phyloP scores from a whole-genome alignment of 1,139 yeast genomes.

The Diutina pseudorugosa region DNA sequence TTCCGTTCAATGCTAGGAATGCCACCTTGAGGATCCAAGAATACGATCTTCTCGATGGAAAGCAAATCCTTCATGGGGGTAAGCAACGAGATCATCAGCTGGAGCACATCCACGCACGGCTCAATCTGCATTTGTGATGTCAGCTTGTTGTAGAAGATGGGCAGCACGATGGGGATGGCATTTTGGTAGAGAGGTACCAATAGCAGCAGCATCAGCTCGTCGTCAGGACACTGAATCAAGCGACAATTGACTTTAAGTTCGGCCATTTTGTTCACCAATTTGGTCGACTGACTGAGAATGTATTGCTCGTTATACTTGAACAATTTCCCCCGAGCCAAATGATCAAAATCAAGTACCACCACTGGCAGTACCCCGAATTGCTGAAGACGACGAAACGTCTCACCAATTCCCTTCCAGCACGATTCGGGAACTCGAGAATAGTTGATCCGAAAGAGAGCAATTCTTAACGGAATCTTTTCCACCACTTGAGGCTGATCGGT shows the following conservation, averaged over 20 bases:
- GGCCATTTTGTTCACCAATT: conserved; percentile 16
- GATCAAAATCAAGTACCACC: conserved; percentile 25
- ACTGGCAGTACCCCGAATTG: conserved; percentile 35
- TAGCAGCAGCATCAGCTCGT: conserved; percentile 22
- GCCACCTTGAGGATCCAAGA: conserved; percentile 77
- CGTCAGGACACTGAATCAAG: conserved; percentile 7
- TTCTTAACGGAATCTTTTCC: conserved; percentile 30
- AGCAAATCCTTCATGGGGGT: conserved; percentile 18
- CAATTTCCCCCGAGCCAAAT: conserved; percentile 12
- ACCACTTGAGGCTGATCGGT: conserved; percentile 16
- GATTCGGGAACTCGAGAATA: conserved; percentile 19
- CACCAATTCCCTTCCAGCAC: conserved; percentile 32
- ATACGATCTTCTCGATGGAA: conserved; percentile 67
- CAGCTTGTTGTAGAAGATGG: conserved; percentile 35
- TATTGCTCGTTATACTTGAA: conserved; percentile 23
- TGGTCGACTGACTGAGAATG: conserved; percentile 23
- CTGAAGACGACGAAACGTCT: conserved; percentile 35
- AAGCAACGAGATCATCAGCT: conserved; percentile 11
- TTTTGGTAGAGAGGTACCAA: conserved; percentile 33
- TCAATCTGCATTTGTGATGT: conserved; percentile 18
- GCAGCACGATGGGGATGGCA: conserved; percentile 49
- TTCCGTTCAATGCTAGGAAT: conserved; percentile 78
- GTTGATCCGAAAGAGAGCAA: conserved; percentile 40
- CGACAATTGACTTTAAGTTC: conserved; percentile 14
- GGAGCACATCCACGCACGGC: background rate